Percentiles rank a stretch among this genome's conserved stretches.
These are phyloP conservation scores for Claviceps sp. DNA, from an alignment of 2,329 filamentous ascomycete species.

Conservation along the genomic window DNA sequence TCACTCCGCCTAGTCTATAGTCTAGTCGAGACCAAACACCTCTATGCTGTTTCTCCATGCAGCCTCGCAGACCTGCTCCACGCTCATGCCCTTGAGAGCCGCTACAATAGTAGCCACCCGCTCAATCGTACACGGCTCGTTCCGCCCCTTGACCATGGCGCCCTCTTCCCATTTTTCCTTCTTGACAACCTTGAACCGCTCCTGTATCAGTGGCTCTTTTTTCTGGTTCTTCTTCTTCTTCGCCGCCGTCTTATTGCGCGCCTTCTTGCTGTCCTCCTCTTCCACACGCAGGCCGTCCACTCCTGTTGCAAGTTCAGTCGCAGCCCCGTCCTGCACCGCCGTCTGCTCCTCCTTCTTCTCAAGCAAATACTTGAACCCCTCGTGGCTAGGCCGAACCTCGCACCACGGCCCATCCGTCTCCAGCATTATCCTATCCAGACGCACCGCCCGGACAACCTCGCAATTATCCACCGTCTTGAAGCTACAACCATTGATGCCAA, in stretches of 20 bases:
- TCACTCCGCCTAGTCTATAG: slow-evolving; percentile 6
- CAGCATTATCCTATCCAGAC: slow-evolving; percentile 70
- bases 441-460: slow-evolving; percentile 66
- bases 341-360: slow-evolving; percentile 22
- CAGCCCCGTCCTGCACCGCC: slow-evolving; percentile 11
- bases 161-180: slow-evolving; percentile 91
- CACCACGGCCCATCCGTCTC: slow-evolving; percentile 98
- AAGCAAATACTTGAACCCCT: slow-evolving; percentile 58
- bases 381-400: slow-evolving; percentile 81
- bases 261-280: slow-evolving; percentile 20
- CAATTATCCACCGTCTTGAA: slow-evolving; percentile 91
- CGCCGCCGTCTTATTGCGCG: slow-evolving; percentile 9
- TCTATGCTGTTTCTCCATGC: slow-evolving; percentile 70
- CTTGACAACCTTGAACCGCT: slow-evolving; percentile 73
- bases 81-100: slow-evolving; percentile 62
- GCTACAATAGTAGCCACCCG: slow-evolving; percentile 83
- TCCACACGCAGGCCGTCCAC: slow-evolving; percentile 15
- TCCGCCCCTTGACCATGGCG: slow-evolving; percentile 83
- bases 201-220: slow-evolving; percentile 52
- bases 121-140: slow-evolving; percentile 80
- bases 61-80: slow-evolving; percentile 76
- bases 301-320: slow-evolving; percentile 6
- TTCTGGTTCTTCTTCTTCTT: slow-evolving; percentile 37
- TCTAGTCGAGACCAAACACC: slow-evolving; percentile 56
- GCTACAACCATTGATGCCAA: slow-evolving; percentile 94